Evolutionary conservation across 1,284 basidiomycete genomes (phyloP).

Genomic region (Athelia psychrophila): DNA sequence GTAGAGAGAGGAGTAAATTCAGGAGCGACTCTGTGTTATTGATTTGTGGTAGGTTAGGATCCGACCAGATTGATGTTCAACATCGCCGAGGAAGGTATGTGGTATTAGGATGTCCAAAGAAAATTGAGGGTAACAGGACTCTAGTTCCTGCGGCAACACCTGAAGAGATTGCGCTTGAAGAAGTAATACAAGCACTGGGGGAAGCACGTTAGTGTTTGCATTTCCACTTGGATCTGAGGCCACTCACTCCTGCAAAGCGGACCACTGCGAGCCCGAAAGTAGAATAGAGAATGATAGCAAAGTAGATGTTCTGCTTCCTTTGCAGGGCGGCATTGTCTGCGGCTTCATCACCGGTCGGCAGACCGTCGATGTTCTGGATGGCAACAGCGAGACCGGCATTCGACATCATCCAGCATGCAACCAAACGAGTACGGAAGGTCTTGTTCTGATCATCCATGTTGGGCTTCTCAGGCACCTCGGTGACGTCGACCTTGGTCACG

Average conservation of each 20-base stretch:
- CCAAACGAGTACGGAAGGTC: conserved; percentile 90
- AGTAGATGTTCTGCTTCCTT: conserved; percentile 75
- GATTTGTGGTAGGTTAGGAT: not conserved
- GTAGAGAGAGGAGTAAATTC: too few relatives aligned
- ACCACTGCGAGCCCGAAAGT: conserved; percentile 83
- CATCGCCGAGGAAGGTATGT: not conserved
- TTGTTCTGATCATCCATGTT: conserved; percentile 91
- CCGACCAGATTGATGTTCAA: not conserved
- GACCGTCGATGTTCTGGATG: conserved; percentile 83
- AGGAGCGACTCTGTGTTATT: too few relatives aligned
- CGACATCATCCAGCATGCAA: conserved; percentile 82
- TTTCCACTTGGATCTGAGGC: not conserved
- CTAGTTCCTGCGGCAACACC: conserved; percentile 75
- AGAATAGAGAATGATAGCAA: conserved; percentile 84
- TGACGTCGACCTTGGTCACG: conserved; percentile 75
- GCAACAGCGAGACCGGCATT: conserved; percentile 82
- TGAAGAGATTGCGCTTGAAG: conserved; percentile 81
- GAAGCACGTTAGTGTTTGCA: conserved; percentile 13
- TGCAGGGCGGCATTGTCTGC: conserved; percentile 46
- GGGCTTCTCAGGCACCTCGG: conserved; percentile 75
- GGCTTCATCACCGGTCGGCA: conserved; percentile 35
- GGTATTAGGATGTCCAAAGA: not conserved
- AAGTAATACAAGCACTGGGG: conserved; percentile 77
- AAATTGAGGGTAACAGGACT: not conserved
- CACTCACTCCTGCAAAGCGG: conserved; percentile 80